Percentiles rank a stretch among this genome's conserved stretches.
Evolutionary conservation across 257 asterid genomes (phyloP).

Genomic region (Nicotiana knightiana): DNA sequence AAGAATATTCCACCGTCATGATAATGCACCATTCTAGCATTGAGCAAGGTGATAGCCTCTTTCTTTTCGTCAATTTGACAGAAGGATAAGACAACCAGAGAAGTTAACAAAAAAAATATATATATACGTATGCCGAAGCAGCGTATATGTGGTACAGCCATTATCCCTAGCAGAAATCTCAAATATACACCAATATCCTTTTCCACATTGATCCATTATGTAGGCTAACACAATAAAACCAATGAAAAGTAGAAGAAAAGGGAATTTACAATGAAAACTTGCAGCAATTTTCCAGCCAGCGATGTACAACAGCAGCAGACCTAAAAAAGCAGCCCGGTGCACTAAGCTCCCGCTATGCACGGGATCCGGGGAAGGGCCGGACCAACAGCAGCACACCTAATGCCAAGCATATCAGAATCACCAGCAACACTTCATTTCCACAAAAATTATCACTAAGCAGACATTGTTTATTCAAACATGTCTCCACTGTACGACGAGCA

Average conservation of each 20-base stretch:
- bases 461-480: not conserved
- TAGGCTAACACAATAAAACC: not conserved
- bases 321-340: too few relatives aligned
- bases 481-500: not conserved
- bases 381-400: not conserved
- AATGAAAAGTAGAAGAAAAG: not conserved
- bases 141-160: too few relatives aligned
- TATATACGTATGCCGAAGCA: too few relatives aligned
- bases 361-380: too few relatives aligned
- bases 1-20: too few relatives aligned
- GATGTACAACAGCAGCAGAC: not conserved
- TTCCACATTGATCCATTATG: not conserved
- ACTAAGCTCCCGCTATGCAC: too few relatives aligned
- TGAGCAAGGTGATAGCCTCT: too few relatives aligned
- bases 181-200: not conserved
- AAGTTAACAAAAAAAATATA: too few relatives aligned
- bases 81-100: too few relatives aligned
- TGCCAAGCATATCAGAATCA: not conserved
- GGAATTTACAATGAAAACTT: not conserved
- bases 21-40: too few relatives aligned
- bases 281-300: not conserved
- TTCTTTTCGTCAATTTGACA: too few relatives aligned
- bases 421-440: not conserved
- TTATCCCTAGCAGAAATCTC: not conserved
- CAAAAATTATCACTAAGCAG: not conserved